Conservation (phyloP, 192 early-diverging fungal genomes). For the Chytriomyces hyalinus region DNA sequence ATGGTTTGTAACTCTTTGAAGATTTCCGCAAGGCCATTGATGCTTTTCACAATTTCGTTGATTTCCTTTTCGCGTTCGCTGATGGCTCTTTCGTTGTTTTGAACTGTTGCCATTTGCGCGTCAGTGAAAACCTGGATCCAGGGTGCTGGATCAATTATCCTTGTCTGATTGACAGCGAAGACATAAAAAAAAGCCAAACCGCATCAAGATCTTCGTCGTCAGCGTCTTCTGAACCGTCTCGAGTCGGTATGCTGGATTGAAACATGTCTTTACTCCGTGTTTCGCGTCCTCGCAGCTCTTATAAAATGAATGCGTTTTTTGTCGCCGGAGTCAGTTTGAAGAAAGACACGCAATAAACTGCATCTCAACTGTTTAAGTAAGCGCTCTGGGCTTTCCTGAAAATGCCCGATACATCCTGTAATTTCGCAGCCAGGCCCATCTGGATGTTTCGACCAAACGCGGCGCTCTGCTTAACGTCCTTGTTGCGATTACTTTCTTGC, state of each 20-base stretch:
- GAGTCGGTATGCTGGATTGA: slow-evolving; percentile 22
- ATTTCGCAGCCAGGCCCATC: slow-evolving; percentile 81
- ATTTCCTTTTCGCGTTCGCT: slow-evolving; percentile 90
- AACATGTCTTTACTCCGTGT: slow-evolving; percentile 47
- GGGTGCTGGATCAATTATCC: not conserved
- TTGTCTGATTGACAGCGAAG: not conserved
- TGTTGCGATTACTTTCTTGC: slow-evolving; percentile 44
- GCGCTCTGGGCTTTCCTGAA: slow-evolving; percentile 88
- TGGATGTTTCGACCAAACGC: slow-evolving; percentile 86
- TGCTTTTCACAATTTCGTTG: slow-evolving; percentile 90
- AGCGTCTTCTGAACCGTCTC: slow-evolving; percentile 15
- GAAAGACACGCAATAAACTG: too few relatives aligned
- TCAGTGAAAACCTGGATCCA: slow-evolving; percentile 77
- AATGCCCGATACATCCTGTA: slow-evolving; percentile 81
- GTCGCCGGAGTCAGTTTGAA: too few relatives aligned
- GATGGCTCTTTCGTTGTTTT: slow-evolving; percentile 78
- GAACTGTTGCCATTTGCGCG: slow-evolving; percentile 77
- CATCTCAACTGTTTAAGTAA: slow-evolving; percentile 81
- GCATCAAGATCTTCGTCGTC: slow-evolving; percentile 52
- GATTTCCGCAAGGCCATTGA: slow-evolving; percentile 85
- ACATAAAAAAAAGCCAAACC: slow-evolving; percentile 35
- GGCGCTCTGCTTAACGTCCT: slow-evolving; percentile 55
- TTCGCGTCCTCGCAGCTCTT: slow-evolving; percentile 53
- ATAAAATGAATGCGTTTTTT: not conserved
- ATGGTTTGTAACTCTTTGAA: slow-evolving; percentile 94